These are phyloP conservation scores for Teunomyces stri DNA, from an alignment of 805 yeast species.

Conservation along the genomic window DNA sequence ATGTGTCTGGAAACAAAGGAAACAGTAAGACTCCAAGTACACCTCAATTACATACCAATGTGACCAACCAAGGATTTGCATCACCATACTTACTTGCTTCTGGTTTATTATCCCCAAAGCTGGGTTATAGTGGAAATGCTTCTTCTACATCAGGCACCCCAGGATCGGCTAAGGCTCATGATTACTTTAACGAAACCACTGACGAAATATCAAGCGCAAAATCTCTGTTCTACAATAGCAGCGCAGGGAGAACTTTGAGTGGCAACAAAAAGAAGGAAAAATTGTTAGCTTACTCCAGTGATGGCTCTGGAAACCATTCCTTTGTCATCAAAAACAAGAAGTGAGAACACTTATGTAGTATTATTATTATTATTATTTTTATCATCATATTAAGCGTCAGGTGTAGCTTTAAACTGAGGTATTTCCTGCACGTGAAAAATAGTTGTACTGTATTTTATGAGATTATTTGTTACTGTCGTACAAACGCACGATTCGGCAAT, in stretches of 20 bases:
- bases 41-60: constrained; percentile 25
- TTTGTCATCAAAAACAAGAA: constrained; percentile 37
- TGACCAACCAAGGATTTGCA: constrained; percentile 48
- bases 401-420: too few species aligned
- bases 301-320: constrained; percentile 37
- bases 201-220: constrained; percentile 16
- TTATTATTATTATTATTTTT: not conserved
- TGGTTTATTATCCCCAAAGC: constrained; percentile 55
- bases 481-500: not conserved
- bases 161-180: constrained; percentile 10
- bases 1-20: constrained; percentile 15
- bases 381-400: too few species aligned
- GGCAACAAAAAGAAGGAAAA: constrained; percentile 29
- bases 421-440: not conserved
- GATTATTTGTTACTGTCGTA: not conserved
- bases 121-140: constrained; percentile 17
- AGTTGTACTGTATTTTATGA: not conserved
- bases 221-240: constrained; percentile 20
- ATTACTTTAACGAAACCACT: constrained; percentile 16
- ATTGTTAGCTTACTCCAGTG: constrained; percentile 41
- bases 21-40: constrained; percentile 34
- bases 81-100: constrained; percentile 70
- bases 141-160: constrained; percentile 17
- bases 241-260: constrained; percentile 22
- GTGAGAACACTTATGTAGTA: constrained; percentile 8